Conservation (phyloP, 83 land plant genomes). For the Larix sibirica region DNA sequence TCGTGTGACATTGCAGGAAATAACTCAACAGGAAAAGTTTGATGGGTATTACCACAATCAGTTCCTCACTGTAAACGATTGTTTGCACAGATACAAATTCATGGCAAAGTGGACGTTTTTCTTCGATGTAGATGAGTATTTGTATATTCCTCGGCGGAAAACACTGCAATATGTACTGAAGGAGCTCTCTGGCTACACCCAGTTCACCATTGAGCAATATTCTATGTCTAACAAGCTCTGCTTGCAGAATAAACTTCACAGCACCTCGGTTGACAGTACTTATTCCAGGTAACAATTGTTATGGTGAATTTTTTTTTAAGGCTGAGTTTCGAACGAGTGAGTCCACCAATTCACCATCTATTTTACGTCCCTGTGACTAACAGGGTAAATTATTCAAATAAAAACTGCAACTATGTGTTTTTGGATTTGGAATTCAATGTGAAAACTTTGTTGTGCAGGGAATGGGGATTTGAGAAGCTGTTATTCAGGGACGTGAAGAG, state of each 20-base stretch:
- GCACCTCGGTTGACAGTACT: neutral
- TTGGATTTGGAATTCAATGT: too few relatives aligned
- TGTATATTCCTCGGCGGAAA: constrained; percentile 42
- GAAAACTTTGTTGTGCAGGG: constrained; percentile 29
- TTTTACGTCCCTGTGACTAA: too few relatives aligned
- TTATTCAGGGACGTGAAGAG: constrained; percentile 62
- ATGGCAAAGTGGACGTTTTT: constrained; percentile 74
- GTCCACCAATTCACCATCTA: too few relatives aligned
- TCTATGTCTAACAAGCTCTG: constrained; percentile 71
- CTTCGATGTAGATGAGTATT: constrained; percentile 81
- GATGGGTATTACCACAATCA: constrained; percentile 87
- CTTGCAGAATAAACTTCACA: neutral
- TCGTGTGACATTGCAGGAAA: constrained; percentile 65
- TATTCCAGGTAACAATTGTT: neutral
- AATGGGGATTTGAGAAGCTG: constrained; percentile 91
- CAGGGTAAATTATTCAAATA: too few relatives aligned
- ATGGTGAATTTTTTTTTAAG: too few relatives aligned
- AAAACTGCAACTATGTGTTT: too few relatives aligned
- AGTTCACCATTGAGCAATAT: constrained; percentile 72
- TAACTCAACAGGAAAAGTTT: constrained; percentile 49
- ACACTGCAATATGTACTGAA: constrained; percentile 44
- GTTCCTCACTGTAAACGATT: constrained; percentile 77
- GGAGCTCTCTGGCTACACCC: constrained; percentile 46
- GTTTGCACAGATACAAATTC: constrained; percentile 54
- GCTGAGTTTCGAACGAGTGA: too few relatives aligned